Percentiles rank a stretch among this genome's conserved stretches.
These are phyloP conservation scores for Trematosphaeria pertusa DNA, from an alignment of 2,329 filamentous ascomycete genomes.

Conservation along the genomic window DNA sequence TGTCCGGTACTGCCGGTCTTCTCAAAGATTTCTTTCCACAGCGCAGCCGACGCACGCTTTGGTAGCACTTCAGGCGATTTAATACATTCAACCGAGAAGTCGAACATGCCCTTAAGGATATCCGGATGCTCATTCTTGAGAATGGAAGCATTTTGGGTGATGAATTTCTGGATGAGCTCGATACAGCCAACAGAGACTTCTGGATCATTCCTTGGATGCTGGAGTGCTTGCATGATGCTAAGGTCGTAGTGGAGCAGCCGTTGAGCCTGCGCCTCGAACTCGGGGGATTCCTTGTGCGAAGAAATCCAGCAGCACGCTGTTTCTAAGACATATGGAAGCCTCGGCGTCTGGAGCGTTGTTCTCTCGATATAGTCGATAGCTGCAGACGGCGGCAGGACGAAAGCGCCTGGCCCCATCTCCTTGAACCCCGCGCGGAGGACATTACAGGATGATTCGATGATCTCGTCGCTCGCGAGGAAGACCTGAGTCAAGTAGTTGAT, in stretches of 20 bases:
- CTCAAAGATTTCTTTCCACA: constrained; percentile 65
- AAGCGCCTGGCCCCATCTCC: constrained; percentile 75
- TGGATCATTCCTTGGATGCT: constrained; percentile 68
- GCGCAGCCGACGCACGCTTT: constrained; percentile 74
- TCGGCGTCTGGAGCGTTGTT: constrained; percentile 66
- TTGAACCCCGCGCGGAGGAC: constrained; percentile 78
- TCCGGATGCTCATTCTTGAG: constrained; percentile 66
- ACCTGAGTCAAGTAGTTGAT: constrained; percentile 58
- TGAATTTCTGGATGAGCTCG: constrained; percentile 71
- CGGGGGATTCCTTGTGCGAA: constrained; percentile 55
- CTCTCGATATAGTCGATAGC: constrained; percentile 72
- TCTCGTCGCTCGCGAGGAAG: constrained; percentile 68
- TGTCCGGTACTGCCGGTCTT: constrained; percentile 35
- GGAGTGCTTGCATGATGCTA: constrained; percentile 67
- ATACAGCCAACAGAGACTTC: constrained; percentile 77
- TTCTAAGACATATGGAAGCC: constrained; percentile 72
- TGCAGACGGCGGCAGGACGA: constrained; percentile 72
- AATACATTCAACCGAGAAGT: constrained; percentile 74
- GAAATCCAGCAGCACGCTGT: constrained; percentile 71
- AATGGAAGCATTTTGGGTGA: constrained; percentile 66
- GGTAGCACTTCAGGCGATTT: constrained; percentile 76
- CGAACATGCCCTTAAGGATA: constrained; percentile 70
- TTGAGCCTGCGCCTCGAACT: constrained; percentile 35
- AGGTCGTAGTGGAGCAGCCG: constrained; percentile 66
- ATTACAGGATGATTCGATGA: constrained; percentile 74